Percentiles rank a stretch among this genome's conserved stretches.
These are phyloP conservation scores for Hygrocybe punicea DNA, from an alignment of 768 basidiomycete species.

Conservation along the genomic window DNA sequence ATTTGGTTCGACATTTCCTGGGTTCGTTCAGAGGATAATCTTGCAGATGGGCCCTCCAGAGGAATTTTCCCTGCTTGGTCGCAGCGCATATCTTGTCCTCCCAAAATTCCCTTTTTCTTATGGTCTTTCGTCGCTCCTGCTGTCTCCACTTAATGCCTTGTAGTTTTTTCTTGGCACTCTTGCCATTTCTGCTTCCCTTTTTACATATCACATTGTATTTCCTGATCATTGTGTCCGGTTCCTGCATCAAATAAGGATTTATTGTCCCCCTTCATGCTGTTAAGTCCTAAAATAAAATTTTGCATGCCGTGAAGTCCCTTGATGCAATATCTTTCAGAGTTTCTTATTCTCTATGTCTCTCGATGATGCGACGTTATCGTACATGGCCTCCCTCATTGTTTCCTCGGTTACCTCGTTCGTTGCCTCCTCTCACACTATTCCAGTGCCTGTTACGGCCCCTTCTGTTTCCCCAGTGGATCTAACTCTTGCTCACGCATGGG, in stretches of 20 bases:
- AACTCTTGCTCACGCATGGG: not conserved
- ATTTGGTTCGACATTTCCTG: constrained; percentile 28
- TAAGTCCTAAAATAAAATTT: too few species aligned
- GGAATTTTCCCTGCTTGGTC: constrained; percentile 1
- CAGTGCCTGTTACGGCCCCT: too few species aligned
- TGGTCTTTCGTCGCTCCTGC: not conserved
- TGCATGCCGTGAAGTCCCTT: too few species aligned
- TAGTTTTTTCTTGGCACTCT: not conserved
- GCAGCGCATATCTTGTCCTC: not conserved
- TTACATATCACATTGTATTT: too few species aligned
- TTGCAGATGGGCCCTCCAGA: constrained; percentile 19
- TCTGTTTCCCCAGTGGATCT: not conserved
- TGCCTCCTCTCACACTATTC: not conserved
- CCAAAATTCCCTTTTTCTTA: not conserved
- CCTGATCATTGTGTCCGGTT: not conserved
- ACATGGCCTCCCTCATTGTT: not conserved
- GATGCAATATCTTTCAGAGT: too few species aligned
- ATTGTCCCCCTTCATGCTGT: too few species aligned
- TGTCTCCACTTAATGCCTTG: too few species aligned
- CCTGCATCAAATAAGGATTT: too few species aligned
- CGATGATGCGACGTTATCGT: too few species aligned
- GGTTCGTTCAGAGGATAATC: constrained; percentile 20
- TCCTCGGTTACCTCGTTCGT: not conserved
- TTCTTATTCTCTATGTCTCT: too few species aligned
- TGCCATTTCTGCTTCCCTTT: too few species aligned